Evolutionary conservation across 2,329 filamentous ascomycete species (phyloP).

Genomic region (Trichoderma semiorbis): DNA sequence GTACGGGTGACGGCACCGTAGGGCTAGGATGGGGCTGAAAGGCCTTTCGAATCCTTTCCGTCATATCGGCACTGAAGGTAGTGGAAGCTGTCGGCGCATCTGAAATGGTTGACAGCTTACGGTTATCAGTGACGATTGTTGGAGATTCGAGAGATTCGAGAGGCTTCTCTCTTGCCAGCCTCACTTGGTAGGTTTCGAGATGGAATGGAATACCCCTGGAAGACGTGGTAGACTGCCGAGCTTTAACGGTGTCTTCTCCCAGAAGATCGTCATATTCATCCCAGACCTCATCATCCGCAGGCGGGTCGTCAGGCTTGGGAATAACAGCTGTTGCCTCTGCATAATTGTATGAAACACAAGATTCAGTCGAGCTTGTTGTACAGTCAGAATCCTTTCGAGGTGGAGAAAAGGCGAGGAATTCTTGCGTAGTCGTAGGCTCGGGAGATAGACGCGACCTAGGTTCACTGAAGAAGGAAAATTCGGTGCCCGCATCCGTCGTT

Average conservation of each 20-base stretch:
- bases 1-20: constrained; percentile 41
- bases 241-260: constrained; percentile 53
- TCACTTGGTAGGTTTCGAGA: constrained; percentile 47
- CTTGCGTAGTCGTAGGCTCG: constrained; percentile 38
- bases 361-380: constrained; percentile 60
- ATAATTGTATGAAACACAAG: constrained; percentile 54
- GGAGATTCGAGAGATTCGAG: constrained; percentile 54
- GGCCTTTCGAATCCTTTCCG: constrained; percentile 48
- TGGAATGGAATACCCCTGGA: constrained; percentile 56
- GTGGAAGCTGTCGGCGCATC: constrained; percentile 45
- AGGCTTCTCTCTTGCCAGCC: constrained; percentile 34
- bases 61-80: constrained; percentile 54
- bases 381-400: constrained; percentile 68
- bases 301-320: constrained; percentile 57
- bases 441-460: constrained; percentile 31
- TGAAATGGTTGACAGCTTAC: constrained; percentile 33
- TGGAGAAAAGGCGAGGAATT: constrained; percentile 72
- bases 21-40: constrained; percentile 43
- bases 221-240: constrained; percentile 51
- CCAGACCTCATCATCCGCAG: constrained; percentile 86
- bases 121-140: constrained; percentile 36
- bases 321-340: constrained; percentile 64
- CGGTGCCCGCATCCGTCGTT: constrained; percentile 31
- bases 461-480: constrained; percentile 30
- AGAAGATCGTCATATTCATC: constrained; percentile 90